phyloP scores from a whole-genome alignment of 805 yeast species.

The Sporopachydermia lactativora region DNA sequence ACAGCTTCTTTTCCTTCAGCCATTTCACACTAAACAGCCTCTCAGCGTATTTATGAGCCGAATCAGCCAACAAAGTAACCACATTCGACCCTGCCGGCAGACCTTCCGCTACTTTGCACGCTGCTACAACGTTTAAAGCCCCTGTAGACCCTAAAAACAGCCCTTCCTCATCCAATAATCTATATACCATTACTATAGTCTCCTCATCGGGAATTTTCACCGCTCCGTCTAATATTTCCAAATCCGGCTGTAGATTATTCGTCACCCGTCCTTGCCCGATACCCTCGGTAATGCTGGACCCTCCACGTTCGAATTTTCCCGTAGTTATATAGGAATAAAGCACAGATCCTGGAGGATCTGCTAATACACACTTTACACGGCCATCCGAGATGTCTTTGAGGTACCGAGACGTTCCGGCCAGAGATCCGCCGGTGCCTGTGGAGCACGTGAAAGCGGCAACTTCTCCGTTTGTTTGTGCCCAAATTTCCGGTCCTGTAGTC shows the following conservation, averaged over 20 bases:
- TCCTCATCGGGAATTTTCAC: constrained; percentile 64
- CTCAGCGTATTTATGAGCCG: constrained; percentile 81
- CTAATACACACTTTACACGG: constrained; percentile 47
- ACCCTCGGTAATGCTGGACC: constrained; percentile 88
- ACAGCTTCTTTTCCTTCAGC: constrained; percentile 58
- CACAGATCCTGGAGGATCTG: constrained; percentile 92
- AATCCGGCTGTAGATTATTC: constrained; percentile 60
- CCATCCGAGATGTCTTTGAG: constrained; percentile 57
- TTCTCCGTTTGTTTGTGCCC: constrained; percentile 68
- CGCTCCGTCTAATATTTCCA: constrained; percentile 69
- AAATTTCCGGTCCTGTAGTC: constrained; percentile 87
- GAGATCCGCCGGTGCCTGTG: constrained; percentile 89
- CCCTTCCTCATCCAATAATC: constrained; percentile 81
- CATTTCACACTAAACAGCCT: constrained; percentile 66
- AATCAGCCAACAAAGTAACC: constrained; percentile 81
- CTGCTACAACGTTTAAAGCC: constrained; percentile 84
- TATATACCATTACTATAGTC: constrained; percentile 71
- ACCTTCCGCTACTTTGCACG: constrained; percentile 55
- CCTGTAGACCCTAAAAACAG: constrained; percentile 84
- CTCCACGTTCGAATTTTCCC: constrained; percentile 51
- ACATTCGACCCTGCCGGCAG: constrained; percentile 72
- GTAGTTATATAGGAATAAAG: constrained; percentile 65
- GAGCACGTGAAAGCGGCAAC: constrained; percentile 82
- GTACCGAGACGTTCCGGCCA: constrained; percentile 74
- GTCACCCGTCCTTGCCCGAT: constrained; percentile 94